Evolutionary conservation across 768 basidiomycete genomes (phyloP).

Genomic region (Chalciporus piperatus): DNA sequence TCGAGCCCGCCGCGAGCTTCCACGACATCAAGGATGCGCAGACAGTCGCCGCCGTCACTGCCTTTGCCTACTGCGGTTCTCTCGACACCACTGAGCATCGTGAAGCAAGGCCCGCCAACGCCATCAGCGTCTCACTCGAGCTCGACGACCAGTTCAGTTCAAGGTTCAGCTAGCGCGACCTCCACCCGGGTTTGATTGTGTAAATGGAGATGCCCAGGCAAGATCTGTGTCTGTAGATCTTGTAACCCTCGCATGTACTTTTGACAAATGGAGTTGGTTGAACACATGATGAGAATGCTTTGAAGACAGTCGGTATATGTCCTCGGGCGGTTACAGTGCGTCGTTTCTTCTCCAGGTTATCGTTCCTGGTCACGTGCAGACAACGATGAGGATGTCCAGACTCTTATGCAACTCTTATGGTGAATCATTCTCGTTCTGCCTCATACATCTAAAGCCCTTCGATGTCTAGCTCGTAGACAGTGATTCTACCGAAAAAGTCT

Average conservation of each 20-base stretch:
- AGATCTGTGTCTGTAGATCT: conserved; percentile 13
- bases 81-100: not conserved
- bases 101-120: not conserved
- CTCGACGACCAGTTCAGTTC: not conserved
- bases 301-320: too few relatives aligned
- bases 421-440: not conserved
- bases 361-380: not conserved
- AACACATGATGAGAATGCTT: conserved; percentile 17
- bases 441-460: conserved; percentile 20
- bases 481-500: conserved; percentile 82
- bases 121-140: not conserved
- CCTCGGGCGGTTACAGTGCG: too few relatives aligned
- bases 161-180: not conserved
- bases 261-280: conserved; percentile 27
- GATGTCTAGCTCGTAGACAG: conserved; percentile 59
- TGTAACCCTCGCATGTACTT: conserved; percentile 14
- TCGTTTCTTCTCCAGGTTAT: too few relatives aligned
- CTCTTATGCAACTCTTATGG: not conserved
- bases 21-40: conserved; percentile 2
- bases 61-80: not conserved
- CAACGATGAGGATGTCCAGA: not conserved
- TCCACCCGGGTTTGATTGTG: conserved; percentile 1
- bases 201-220: not conserved
- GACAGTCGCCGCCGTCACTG: conserved; percentile 6
- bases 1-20: conserved; percentile 1